These are phyloP conservation scores for Talaromyces pinophilus DNA, from an alignment of 2,329 filamentous ascomycete species.

Conservation along the genomic window DNA sequence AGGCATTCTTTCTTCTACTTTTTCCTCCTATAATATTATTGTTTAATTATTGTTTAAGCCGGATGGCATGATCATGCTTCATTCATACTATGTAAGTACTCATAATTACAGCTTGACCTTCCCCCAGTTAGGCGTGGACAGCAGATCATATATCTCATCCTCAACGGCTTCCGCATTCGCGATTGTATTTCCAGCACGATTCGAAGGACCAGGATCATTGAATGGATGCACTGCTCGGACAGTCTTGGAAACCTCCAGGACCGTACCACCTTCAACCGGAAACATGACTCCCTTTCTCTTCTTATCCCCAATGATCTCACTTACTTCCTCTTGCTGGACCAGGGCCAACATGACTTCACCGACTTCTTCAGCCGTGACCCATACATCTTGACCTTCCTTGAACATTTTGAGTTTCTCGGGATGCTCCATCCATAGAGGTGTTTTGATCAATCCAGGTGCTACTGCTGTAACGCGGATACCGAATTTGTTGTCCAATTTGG, in stretches of 20 bases:
- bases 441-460: conserved; percentile 62
- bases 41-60: background rate
- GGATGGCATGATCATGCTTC: background rate
- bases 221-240: conserved; percentile 54
- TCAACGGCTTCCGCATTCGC: conserved; percentile 45
- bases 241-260: conserved; percentile 59
- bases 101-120: conserved; percentile 32
- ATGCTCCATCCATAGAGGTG: conserved; percentile 63
- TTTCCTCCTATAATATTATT: background rate
- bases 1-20: background rate
- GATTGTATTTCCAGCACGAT: conserved; percentile 49
- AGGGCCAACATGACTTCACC: conserved; percentile 60
- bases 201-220: conserved; percentile 57
- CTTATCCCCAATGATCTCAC: conserved; percentile 38
- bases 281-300: conserved; percentile 35
- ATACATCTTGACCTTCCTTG: conserved; percentile 51
- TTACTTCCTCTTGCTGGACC: conserved; percentile 52
- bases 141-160: conserved; percentile 53
- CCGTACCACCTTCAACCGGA: conserved; percentile 50
- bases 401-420: conserved; percentile 60
- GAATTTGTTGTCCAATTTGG: conserved; percentile 49
- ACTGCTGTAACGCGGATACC: conserved; percentile 62
- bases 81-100: background rate
- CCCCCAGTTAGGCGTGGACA: conserved; percentile 55
- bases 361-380: conserved; percentile 64